Conservation (phyloP, 768 basidiomycete species). For the Neoboletus subvelutipes region DNA sequence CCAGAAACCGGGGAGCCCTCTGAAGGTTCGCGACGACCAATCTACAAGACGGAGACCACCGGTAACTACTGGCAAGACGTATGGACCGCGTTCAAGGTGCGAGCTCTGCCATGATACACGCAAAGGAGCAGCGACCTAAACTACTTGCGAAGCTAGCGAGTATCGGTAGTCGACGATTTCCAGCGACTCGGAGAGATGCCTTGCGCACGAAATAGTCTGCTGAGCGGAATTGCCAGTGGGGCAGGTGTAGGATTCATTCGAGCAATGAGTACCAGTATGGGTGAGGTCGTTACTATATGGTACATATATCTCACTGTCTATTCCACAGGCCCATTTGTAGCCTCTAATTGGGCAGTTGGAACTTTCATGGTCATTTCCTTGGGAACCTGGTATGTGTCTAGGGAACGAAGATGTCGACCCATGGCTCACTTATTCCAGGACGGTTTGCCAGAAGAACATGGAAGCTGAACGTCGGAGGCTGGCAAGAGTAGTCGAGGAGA, state of each 20-base stretch:
- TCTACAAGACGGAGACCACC: constrained; percentile 32
- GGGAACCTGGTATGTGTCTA: constrained; percentile 60
- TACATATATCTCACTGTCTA: constrained; percentile 6
- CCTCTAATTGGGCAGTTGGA: constrained; percentile 78
- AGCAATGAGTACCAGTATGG: constrained; percentile 62
- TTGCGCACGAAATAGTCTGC: constrained; percentile 71
- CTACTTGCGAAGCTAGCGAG: constrained; percentile 41
- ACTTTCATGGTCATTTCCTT: constrained; percentile 68
- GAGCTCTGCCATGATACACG: neutral
- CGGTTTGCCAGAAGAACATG: constrained; percentile 59
- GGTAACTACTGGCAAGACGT: constrained; percentile 34
- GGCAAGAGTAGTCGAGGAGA: constrained; percentile 56
- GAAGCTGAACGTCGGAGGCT: constrained; percentile 54
- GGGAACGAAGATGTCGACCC: constrained; percentile 2
- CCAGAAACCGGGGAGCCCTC: constrained; percentile 5
- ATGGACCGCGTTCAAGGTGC: constrained; percentile 34
- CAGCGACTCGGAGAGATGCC: constrained; percentile 67
- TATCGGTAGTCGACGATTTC: constrained; percentile 51
- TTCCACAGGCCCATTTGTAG: constrained; percentile 51
- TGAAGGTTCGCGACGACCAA: constrained; percentile 18
- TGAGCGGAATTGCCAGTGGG: constrained; percentile 80
- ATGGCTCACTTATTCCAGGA: constrained; percentile 40
- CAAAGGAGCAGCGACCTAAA: constrained; percentile 8
- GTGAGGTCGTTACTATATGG: neutral
- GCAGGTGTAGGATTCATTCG: constrained; percentile 74